Evolutionary conservation across 768 basidiomycete species (phyloP).

Genomic region (Panellus pusillus): DNA sequence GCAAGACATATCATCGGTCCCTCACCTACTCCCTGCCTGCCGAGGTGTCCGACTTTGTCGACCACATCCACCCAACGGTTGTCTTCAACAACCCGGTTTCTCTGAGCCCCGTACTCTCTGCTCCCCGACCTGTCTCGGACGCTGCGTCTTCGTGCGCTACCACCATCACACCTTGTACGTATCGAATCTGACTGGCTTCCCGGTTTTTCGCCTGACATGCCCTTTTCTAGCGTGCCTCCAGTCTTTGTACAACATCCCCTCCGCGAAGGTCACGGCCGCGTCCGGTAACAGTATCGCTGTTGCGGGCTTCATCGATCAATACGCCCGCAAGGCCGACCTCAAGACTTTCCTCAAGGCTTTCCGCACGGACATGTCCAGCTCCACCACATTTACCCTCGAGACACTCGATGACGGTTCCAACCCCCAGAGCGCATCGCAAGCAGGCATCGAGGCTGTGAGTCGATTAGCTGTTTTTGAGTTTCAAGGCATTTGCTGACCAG

Average conservation of each 20-base stretch:
- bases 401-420: conserved; percentile 28
- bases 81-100: conserved; percentile 22
- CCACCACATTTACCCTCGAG: conserved; percentile 23
- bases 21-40: conserved; percentile 36
- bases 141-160: background rate
- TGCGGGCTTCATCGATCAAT: no score
- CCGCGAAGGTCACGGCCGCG: conserved; percentile 23
- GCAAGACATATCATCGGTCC: conserved; percentile 30
- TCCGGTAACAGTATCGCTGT: background rate
- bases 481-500: background rate
- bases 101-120: conserved; percentile 19
- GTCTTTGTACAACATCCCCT: conserved; percentile 29
- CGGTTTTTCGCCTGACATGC: no score
- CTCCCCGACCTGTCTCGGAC: background rate
- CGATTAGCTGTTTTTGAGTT: no score
- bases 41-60: conserved; percentile 29
- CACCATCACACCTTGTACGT: background rate
- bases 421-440: background rate
- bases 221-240: conserved; percentile 24
- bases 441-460: conserved; percentile 29
- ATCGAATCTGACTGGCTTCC: no score
- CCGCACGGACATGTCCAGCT: conserved; percentile 20
- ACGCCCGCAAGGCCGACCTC: no score
- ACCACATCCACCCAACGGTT: conserved; percentile 36
- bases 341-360: conserved; percentile 21